A percentile compares a stretch with the other conserved stretches of the same genome.
Evolutionary conservation across 352 stramenopile species (phyloP).

Genomic region (Aphanomyces invadans): DNA sequence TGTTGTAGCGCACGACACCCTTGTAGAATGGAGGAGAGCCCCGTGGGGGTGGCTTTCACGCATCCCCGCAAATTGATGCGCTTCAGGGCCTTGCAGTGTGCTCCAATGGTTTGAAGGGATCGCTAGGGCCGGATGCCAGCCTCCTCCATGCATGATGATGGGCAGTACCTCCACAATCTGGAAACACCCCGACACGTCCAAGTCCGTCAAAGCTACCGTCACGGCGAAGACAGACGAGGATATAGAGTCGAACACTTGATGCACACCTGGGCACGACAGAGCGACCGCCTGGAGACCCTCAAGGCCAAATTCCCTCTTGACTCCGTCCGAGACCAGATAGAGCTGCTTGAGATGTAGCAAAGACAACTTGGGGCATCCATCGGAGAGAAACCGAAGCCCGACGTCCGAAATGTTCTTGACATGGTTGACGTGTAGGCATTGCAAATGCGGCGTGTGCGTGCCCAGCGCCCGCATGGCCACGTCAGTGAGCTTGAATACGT

Average conservation of each 20-base stretch:
- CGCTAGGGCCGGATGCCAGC: no score
- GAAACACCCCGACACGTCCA: constrained; percentile 40
- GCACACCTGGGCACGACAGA: constrained; percentile 37
- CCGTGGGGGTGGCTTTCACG: constrained; percentile 63
- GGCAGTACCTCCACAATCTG: constrained; percentile 46
- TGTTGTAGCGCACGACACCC: constrained; percentile 37
- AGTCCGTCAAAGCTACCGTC: constrained; percentile 30
- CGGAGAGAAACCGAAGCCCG: constrained; percentile 75
- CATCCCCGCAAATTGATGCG: constrained; percentile 77
- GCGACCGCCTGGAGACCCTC: constrained; percentile 87
- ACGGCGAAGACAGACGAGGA: neutral
- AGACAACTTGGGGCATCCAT: constrained; percentile 72
- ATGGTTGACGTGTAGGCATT: constrained; percentile 40
- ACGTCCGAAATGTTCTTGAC: constrained; percentile 74
- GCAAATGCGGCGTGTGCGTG: constrained; percentile 32
- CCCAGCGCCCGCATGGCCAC: constrained; percentile 46
- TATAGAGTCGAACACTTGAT: neutral
- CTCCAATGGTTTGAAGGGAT: constrained; percentile 67
- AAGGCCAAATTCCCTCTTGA: constrained; percentile 85
- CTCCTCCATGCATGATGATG: no score
- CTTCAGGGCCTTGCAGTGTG: constrained; percentile 42
- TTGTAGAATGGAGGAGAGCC: constrained; percentile 52
- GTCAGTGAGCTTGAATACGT: constrained; percentile 83
- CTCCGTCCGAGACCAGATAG: constrained; percentile 89
- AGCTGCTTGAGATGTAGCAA: constrained; percentile 69